A percentile compares a stretch with the other conserved stretches of the same genome.
Conservation (phyloP, 108 stramenopile genomes). For the Chaetoceros tenuissimus region DNA sequence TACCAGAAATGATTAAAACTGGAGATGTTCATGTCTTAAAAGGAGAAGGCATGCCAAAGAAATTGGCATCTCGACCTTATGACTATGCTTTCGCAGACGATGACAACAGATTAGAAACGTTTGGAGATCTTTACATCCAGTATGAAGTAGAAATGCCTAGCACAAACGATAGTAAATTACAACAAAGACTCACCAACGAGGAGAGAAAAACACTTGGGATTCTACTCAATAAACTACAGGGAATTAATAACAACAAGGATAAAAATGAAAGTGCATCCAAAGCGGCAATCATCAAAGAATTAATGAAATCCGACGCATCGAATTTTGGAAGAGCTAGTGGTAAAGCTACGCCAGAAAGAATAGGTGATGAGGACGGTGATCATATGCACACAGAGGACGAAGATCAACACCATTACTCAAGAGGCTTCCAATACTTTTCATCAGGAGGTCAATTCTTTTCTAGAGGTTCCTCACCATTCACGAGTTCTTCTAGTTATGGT, state of each 20-base stretch:
- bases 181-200: slow-evolving; percentile 21
- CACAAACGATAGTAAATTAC: neutral
- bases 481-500: neutral
- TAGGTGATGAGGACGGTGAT: slow-evolving; percentile 10
- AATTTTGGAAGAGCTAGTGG: slow-evolving; percentile 37
- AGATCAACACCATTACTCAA: slow-evolving; percentile 7
- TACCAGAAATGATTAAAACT: slow-evolving; percentile 31
- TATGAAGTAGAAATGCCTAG: slow-evolving; percentile 60
- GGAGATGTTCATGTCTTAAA: slow-evolving; percentile 79
- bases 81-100: neutral
- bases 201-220: slow-evolving; percentile 39
- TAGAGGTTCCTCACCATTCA: slow-evolving; percentile 4
- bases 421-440: slow-evolving; percentile 24
- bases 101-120: slow-evolving; percentile 8
- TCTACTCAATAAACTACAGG: slow-evolving; percentile 55
- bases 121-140: slow-evolving; percentile 79
- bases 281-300: slow-evolving; percentile 7
- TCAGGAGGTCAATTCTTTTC: slow-evolving; percentile 5
- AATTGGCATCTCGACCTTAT: neutral
- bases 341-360: slow-evolving; percentile 6
- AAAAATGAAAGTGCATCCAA: neutral
- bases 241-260: slow-evolving; percentile 2
- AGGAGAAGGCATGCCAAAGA: slow-evolving; percentile 75
- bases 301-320: slow-evolving; percentile 18
- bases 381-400: neutral